Conservation (phyloP, 805 yeast genomes). For the Candida parachauliodes region DNA sequence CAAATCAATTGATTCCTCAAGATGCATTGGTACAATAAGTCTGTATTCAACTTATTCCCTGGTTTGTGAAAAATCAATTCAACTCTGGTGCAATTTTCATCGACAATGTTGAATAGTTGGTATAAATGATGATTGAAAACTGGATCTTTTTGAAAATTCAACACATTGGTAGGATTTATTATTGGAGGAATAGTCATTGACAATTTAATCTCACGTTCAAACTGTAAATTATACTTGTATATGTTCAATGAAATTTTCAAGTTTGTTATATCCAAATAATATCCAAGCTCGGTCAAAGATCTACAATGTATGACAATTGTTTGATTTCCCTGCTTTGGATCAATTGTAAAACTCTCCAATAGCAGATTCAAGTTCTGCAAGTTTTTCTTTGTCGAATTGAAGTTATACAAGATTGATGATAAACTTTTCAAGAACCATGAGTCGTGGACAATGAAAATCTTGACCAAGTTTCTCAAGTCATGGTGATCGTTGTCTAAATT, state of each 20-base stretch:
- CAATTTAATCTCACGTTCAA: conserved; percentile 28
- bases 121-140: conserved; percentile 41
- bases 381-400: conserved; percentile 36
- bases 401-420: conserved; percentile 65
- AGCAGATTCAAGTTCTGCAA: conserved; percentile 23
- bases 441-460: conserved; percentile 81
- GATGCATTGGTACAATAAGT: conserved; percentile 47
- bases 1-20: conserved; percentile 51
- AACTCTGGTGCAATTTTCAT: conserved; percentile 37
- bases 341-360: conserved; percentile 21
- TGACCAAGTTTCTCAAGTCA: conserved; percentile 46
- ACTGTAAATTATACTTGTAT: conserved; percentile 61
- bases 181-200: conserved; percentile 18
- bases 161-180: conserved; percentile 18
- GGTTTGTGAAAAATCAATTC: conserved; percentile 55
- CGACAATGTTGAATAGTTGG: conserved; percentile 48
- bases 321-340: not conserved
- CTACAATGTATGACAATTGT: conserved; percentile 39
- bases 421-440: conserved; percentile 83
- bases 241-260: conserved; percentile 74
- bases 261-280: conserved; percentile 67
- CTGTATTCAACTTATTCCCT: conserved; percentile 46
- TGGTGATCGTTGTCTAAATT: conserved; percentile 40
- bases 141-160: conserved; percentile 17
- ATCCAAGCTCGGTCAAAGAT: conserved; percentile 51